Evolutionary conservation across 306 rosid genomes (phyloP).

Genomic region (Dalbergia cultrata): DNA sequence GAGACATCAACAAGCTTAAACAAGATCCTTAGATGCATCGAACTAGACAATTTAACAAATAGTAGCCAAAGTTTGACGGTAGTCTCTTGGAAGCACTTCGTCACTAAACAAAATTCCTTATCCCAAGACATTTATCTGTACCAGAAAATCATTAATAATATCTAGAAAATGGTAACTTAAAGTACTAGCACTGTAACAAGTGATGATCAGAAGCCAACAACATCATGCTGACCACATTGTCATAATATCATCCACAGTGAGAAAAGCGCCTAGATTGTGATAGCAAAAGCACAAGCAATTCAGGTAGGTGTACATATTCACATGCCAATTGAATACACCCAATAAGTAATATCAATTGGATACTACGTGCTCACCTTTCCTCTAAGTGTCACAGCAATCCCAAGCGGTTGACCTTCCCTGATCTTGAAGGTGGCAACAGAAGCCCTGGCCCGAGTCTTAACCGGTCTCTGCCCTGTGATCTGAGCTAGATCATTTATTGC

Average conservation of each 20-base stretch:
- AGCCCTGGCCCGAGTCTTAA: constrained; percentile 88
- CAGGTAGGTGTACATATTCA: neutral
- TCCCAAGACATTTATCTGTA: constrained; percentile 1
- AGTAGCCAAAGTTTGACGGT: constrained; percentile 16
- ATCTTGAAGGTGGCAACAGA: constrained; percentile 93
- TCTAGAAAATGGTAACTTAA: neutral
- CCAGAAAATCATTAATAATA: constrained; percentile 29
- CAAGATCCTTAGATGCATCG: constrained; percentile 14
- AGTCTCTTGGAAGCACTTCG: constrained; percentile 21
- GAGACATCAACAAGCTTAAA: constrained; percentile 34
- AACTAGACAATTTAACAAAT: constrained; percentile 27
- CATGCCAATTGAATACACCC: constrained; percentile 25
- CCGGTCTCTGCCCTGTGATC: constrained; percentile 92
- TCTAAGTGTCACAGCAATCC: constrained; percentile 93
- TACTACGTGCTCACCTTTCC: constrained; percentile 74
- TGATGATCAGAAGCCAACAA: constrained; percentile 27
- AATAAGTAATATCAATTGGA: constrained; percentile 16
- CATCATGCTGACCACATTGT: constrained; percentile 5
- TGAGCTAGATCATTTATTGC: constrained; percentile 85
- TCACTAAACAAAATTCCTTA: constrained; percentile 33
- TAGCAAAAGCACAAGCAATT: constrained; percentile 26
- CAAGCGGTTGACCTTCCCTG: constrained; percentile 98
- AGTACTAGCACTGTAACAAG: neutral
- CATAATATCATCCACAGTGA: constrained; percentile 5
- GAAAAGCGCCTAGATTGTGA: constrained; percentile 6